Conservation (phyloP, 495 filamentous ascomycete species). For the Penicillium simplicissimum region DNA sequence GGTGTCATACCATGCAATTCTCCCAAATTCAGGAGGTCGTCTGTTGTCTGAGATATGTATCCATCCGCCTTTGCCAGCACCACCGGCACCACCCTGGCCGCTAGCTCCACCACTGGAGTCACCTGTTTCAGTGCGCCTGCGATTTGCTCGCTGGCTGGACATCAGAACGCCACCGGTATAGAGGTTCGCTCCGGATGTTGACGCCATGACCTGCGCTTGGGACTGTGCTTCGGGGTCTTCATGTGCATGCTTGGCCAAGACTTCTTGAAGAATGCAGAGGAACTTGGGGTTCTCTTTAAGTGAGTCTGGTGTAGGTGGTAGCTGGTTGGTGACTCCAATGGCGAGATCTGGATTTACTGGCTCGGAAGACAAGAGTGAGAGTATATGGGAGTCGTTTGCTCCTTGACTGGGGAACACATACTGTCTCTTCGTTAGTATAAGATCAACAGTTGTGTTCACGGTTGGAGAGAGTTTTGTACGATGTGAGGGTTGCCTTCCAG, state of each 20-base stretch:
- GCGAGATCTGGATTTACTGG: slow-evolving; percentile 69
- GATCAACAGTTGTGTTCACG: background rate
- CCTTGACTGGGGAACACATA: slow-evolving; percentile 65
- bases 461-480: slow-evolving; percentile 32
- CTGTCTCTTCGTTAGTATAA: slow-evolving; percentile 46
- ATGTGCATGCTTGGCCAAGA: slow-evolving; percentile 67
- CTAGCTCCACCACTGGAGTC: slow-evolving; percentile 75
- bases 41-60: slow-evolving; percentile 84
- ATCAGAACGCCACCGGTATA: slow-evolving; percentile 66
- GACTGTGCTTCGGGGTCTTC: slow-evolving; percentile 70
- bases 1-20: slow-evolving; percentile 69
- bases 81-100: slow-evolving; percentile 78
- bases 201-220: slow-evolving; percentile 79
- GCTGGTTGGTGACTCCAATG: slow-evolving; percentile 69
- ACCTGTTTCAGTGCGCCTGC: slow-evolving; percentile 43
- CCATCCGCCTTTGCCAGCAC: slow-evolving; percentile 81
- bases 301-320: slow-evolving; percentile 76
- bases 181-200: slow-evolving; percentile 70
- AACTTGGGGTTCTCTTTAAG: slow-evolving; percentile 80
- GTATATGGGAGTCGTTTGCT: slow-evolving; percentile 50
- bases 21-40: slow-evolving; percentile 83
- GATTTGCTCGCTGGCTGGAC: slow-evolving; percentile 40
- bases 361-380: slow-evolving; percentile 72
- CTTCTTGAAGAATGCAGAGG: slow-evolving; percentile 69
- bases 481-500: slow-evolving; percentile 57